Percentiles rank a stretch among this genome's conserved stretches.
phyloP scores from a whole-genome alignment of 2,329 filamentous ascomycete genomes.

The Exophiala bonariae region DNA sequence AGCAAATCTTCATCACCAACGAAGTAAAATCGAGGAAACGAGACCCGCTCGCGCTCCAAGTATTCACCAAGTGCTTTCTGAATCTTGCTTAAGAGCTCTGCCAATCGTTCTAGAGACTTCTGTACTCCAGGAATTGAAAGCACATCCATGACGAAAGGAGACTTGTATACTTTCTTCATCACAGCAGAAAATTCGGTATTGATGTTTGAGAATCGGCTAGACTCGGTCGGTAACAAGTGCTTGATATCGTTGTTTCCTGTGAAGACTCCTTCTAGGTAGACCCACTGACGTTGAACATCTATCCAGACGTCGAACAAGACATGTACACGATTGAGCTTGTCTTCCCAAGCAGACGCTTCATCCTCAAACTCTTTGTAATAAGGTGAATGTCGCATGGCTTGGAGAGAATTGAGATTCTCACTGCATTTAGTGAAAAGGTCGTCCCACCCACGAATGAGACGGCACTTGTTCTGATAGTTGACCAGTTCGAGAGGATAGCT shows the following conservation, averaged over 20 bases:
- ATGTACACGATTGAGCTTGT: constrained; percentile 95
- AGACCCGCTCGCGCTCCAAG: constrained; percentile 93
- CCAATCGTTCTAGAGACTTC: constrained; percentile 90
- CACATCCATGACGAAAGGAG: constrained; percentile 92
- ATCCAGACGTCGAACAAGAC: constrained; percentile 99
- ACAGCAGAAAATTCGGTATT: constrained; percentile 98
- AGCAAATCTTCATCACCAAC: constrained; percentile 97
- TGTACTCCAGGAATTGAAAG: constrained; percentile 94
- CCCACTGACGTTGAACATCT: constrained; percentile 99
- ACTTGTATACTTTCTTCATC: constrained; percentile 99
- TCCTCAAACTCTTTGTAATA: constrained; percentile 99
- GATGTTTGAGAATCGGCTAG: constrained; percentile 96
- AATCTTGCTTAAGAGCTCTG: constrained; percentile 98
- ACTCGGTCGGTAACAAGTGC: constrained; percentile 93
- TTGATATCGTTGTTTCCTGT: constrained; percentile 99
- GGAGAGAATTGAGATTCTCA: constrained; percentile 94
- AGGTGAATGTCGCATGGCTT: constrained; percentile 97
- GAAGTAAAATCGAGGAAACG: constrained; percentile 98
- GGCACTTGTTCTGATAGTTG: constrained; percentile 96
- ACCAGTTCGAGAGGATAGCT: constrained; percentile 93
- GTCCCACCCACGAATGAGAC: constrained; percentile 95
- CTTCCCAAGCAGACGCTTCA: constrained; percentile 94
- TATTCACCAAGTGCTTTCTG: constrained; percentile 99
- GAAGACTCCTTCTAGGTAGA: constrained; percentile 98
- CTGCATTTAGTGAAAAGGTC: constrained; percentile 98